A percentile compares a stretch with the other conserved stretches of the same genome.
Conservation (phyloP, 441 rosid species). For the Populus tomentosa region DNA sequence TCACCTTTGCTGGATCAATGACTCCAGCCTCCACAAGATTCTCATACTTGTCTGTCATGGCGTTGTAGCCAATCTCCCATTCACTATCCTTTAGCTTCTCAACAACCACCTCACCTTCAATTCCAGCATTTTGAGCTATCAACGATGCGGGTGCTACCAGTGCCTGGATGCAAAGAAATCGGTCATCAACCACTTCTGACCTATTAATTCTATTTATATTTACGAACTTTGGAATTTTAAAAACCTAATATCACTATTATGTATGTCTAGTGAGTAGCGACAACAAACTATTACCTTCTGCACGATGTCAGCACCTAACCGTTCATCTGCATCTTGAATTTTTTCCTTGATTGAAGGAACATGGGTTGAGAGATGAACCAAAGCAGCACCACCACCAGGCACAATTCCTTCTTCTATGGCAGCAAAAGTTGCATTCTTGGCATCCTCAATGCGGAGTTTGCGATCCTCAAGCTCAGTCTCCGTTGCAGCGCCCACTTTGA, state of each 20-base stretch:
- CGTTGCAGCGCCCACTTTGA: constrained; percentile 95
- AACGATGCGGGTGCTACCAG: constrained; percentile 75
- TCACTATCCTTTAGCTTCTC: constrained; percentile 66
- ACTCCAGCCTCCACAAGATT: constrained; percentile 84
- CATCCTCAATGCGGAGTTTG: constrained; percentile 89
- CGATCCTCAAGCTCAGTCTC: constrained; percentile 99
- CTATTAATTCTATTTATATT: background rate
- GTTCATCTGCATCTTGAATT: constrained; percentile 72
- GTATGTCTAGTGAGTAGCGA: background rate
- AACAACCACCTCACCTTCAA: constrained; percentile 92
- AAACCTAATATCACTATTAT: background rate
- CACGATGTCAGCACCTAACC: constrained; percentile 83
- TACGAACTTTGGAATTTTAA: background rate
- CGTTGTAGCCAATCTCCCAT: constrained; percentile 94
- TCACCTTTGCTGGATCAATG: constrained; percentile 93
- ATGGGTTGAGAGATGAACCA: constrained; percentile 65
- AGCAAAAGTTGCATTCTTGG: constrained; percentile 94
- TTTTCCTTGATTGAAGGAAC: constrained; percentile 72
- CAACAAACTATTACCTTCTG: constrained; percentile 56
- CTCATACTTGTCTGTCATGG: constrained; percentile 83
- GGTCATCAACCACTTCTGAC: background rate
- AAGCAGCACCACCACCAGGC: constrained; percentile 92
- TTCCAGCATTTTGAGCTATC: constrained; percentile 92
- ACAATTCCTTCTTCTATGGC: constrained; percentile 98
- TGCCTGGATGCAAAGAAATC: constrained; percentile 35